Evolutionary conservation across 2,329 filamentous ascomycete genomes (phyloP).

Genomic region (Ceratocystis smalleyi): DNA sequence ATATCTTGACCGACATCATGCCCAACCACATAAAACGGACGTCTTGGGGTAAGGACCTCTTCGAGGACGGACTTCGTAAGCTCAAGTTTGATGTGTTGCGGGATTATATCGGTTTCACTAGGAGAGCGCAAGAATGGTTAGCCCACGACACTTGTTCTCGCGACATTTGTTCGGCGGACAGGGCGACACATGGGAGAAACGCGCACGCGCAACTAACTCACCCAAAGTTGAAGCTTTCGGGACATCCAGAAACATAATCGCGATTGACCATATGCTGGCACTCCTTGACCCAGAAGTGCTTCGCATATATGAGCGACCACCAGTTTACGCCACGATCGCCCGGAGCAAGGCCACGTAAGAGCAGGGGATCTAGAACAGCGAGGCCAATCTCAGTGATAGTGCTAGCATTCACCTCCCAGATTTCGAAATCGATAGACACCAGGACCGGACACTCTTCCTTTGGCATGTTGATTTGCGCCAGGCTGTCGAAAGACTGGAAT

Average conservation of each 20-base stretch:
- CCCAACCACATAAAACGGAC: conserved; percentile 43
- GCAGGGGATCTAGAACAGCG: conserved; percentile 56
- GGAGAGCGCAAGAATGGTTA: not conserved
- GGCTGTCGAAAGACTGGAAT: not conserved
- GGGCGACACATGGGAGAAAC: not conserved
- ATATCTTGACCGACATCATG: conserved; percentile 58
- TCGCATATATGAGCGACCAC: conserved; percentile 48
- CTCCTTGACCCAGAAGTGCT: conserved; percentile 66
- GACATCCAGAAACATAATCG: conserved; percentile 55
- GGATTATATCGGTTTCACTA: conserved; percentile 19
- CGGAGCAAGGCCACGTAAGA: conserved; percentile 39
- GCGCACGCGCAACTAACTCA: conserved; percentile 26
- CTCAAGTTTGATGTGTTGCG: conserved; percentile 38
- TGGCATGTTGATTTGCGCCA: not conserved
- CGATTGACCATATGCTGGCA: conserved; percentile 49
- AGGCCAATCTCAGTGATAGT: conserved; percentile 77
- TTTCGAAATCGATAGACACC: conserved; percentile 68
- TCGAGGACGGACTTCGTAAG: not conserved
- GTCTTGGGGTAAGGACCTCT: not conserved
- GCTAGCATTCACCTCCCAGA: conserved; percentile 50
- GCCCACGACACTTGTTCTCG: not conserved
- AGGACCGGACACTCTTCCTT: conserved; percentile 36
- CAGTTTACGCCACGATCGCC: conserved; percentile 49
- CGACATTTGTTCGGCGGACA: not conserved
- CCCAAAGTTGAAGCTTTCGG: conserved; percentile 62